These are phyloP conservation scores for Aplosporella prunicola DNA, from an alignment of 2,329 filamentous ascomycete species.

Conservation along the genomic window DNA sequence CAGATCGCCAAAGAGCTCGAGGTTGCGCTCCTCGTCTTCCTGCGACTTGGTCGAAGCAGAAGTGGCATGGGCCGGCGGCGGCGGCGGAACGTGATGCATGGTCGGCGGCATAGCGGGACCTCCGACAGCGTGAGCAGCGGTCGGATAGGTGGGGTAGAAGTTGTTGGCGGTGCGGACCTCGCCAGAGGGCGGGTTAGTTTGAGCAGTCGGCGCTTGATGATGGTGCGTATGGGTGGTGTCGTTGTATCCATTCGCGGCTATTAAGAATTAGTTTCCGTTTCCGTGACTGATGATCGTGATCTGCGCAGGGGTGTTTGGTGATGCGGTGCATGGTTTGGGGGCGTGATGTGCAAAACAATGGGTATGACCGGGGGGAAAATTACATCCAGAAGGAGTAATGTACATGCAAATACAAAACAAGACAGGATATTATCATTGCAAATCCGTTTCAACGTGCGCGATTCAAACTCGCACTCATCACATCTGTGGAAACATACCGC, in stretches of 20 bases:
- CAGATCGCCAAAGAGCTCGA: conserved; percentile 75
- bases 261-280: conserved; percentile 36
- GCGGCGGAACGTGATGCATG: conserved; percentile 38
- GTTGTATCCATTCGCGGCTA: conserved; percentile 49
- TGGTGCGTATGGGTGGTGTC: conserved; percentile 58
- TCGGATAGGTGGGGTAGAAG: conserved; percentile 63
- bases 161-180: conserved; percentile 67
- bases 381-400: conserved; percentile 35
- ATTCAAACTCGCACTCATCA: conserved; percentile 45
- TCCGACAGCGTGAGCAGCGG: conserved; percentile 44
- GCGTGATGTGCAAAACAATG: conserved; percentile 26
- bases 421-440: conserved; percentile 31
- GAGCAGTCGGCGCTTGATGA: conserved; percentile 51
- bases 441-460: conserved; percentile 21
- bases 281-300: conserved; percentile 20
- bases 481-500: conserved; percentile 98
- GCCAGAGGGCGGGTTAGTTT: conserved; percentile 43
- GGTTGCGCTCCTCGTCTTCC: conserved; percentile 49
- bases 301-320: conserved; percentile 15
- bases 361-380: conserved; percentile 25
- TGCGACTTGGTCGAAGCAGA: conserved; percentile 37
- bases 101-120: conserved; percentile 58
- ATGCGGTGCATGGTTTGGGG: conserved; percentile 21
- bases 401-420: conserved; percentile 31
- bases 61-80: conserved; percentile 31